Conservation (phyloP, 2,329 filamentous ascomycete genomes). For the Beauveria australis region DNA sequence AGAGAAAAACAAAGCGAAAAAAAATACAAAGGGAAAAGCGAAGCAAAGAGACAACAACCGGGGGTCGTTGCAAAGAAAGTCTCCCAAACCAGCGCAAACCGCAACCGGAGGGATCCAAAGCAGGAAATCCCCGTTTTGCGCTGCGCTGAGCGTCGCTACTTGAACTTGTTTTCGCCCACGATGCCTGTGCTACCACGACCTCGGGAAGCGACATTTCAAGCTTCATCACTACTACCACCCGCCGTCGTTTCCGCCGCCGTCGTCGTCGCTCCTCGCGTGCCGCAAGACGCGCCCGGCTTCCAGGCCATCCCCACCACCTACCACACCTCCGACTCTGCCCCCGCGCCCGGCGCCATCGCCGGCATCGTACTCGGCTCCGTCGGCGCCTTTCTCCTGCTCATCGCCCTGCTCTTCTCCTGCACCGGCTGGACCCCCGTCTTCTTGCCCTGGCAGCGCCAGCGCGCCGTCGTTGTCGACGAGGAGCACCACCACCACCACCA, state of each 20-base stretch:
- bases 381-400: slow-evolving; percentile 42
- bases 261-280: neutral
- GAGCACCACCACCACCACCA: neutral
- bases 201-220: no score
- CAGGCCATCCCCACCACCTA: slow-evolving; percentile 29
- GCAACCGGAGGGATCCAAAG: no score
- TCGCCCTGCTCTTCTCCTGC: slow-evolving; percentile 43
- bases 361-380: slow-evolving; percentile 38
- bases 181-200: no score
- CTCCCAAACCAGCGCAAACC: no score
- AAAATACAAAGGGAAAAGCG: no score
- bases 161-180: no score
- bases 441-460: slow-evolving; percentile 13
- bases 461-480: slow-evolving; percentile 1
- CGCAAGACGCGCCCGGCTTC: slow-evolving; percentile 13
- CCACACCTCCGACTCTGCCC: slow-evolving; percentile 24
- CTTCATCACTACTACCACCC: neutral
- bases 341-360: slow-evolving; percentile 33
- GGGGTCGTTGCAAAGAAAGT: no score
- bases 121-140: no score
- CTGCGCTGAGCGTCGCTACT: no score
- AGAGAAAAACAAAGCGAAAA: no score
- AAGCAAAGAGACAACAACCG: no score
- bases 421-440: slow-evolving; percentile 34
- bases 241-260: neutral